Conservation (phyloP, 1,284 basidiomycete species). For the Phellinidium pouzarii region DNA sequence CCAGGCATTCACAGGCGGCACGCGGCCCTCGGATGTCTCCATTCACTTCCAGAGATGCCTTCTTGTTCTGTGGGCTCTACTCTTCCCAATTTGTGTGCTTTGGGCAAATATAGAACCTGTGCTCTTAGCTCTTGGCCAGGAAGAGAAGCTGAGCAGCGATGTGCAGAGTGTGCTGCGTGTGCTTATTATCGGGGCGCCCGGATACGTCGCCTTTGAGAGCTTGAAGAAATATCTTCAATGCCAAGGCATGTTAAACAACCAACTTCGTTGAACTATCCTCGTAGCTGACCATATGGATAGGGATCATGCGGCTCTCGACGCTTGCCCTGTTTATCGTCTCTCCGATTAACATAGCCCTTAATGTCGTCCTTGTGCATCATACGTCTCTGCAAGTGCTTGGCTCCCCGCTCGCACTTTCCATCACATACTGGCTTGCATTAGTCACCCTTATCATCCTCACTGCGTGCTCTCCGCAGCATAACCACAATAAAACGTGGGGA, state of each 20-base stretch:
- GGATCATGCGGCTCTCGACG: conserved; percentile 69
- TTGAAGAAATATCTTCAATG: conserved; percentile 76
- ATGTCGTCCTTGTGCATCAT: conserved; percentile 52
- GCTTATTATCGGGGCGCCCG: conserved; percentile 58
- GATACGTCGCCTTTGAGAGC: conserved; percentile 69
- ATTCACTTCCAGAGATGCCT: conserved; percentile 65
- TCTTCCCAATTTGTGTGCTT: conserved; percentile 51
- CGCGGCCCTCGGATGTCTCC: conserved; percentile 50
- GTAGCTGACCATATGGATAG: conserved; percentile 29
- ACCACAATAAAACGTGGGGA: conserved; percentile 56
- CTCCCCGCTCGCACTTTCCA: conserved; percentile 56
- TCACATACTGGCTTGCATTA: conserved; percentile 67
- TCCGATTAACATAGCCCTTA: conserved; percentile 58
- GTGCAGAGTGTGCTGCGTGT: conserved; percentile 60
- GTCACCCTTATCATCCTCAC: conserved; percentile 44
- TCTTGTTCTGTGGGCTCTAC: conserved; percentile 52
- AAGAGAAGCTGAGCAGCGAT: conserved; percentile 43
- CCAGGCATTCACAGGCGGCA: conserved; percentile 63
- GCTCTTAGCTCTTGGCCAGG: conserved; percentile 58
- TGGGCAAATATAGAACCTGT: conserved; percentile 59
- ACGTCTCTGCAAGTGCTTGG: conserved; percentile 57
- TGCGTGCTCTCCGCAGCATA: conserved; percentile 43
- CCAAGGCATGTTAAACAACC: conserved; percentile 45
- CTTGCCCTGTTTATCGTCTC: conserved; percentile 49
- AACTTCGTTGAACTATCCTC: neutral